These are phyloP conservation scores for Pichia norvegensis DNA, from an alignment of 1,139 yeast species.

Conservation along the genomic window DNA sequence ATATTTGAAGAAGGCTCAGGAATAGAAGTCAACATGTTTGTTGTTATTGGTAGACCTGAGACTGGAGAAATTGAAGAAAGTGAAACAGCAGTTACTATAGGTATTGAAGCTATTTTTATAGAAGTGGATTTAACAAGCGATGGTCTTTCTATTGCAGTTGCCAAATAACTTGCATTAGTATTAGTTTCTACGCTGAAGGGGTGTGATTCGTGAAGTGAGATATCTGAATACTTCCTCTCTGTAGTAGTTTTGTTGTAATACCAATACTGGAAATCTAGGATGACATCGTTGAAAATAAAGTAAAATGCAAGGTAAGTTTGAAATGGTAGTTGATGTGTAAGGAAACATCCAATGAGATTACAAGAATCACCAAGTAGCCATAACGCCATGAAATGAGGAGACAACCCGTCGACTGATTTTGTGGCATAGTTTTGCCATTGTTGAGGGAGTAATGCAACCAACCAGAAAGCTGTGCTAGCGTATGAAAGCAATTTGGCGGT, in stretches of 20 bases:
- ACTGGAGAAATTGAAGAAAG: slow-evolving; percentile 6
- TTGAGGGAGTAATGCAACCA: slow-evolving; percentile 83
- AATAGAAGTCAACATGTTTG: neutral
- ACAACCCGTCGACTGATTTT: slow-evolving; percentile 78
- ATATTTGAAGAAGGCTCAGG: neutral
- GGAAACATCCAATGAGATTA: slow-evolving; percentile 64
- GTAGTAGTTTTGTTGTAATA: slow-evolving; percentile 37
- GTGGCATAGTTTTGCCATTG: slow-evolving; percentile 61
- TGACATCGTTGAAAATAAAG: slow-evolving; percentile 62
- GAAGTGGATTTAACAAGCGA: neutral
- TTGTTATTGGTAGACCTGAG: neutral
- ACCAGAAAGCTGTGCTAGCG: slow-evolving; percentile 57
- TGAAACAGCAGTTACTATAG: neutral
- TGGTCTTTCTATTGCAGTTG: neutral
- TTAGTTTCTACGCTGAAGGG: neutral
- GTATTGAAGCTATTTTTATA: slow-evolving; percentile 5
- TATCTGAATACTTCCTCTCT: neutral
- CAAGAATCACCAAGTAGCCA: slow-evolving; percentile 85
- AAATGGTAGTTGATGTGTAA: slow-evolving; percentile 69
- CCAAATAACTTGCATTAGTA: neutral
- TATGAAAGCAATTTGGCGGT: slow-evolving; percentile 13
- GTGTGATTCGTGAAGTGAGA: neutral
- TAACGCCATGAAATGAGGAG: slow-evolving; percentile 58
- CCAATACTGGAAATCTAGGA: slow-evolving; percentile 66
- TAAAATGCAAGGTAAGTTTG: slow-evolving; percentile 70